Base-by-base conservation (phyloP, 768 basidiomycete species). In the Suillus plorans region DNA sequence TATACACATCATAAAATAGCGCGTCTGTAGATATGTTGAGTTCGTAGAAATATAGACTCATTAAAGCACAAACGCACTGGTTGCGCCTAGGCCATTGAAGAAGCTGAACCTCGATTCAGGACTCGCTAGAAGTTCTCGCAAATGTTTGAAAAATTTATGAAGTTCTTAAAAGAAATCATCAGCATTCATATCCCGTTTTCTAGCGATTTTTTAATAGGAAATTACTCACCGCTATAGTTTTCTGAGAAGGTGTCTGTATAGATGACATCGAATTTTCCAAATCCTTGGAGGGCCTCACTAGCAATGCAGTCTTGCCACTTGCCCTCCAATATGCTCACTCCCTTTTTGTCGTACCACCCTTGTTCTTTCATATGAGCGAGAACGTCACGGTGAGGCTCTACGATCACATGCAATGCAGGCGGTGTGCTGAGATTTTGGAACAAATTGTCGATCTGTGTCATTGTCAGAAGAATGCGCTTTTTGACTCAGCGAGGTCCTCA, bases 11-110 rank as follows among this genome's bases (percentile, higher is more conserved):
- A 74, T 97, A 95, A 72, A 96, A 95, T 9, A 90, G 79, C 0
- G 89, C 82, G 78, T 96, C 95, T 71, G n/a, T 39, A 42, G 28
- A 52, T 66, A 39, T 58, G 41, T 31, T 25, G 8, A 47, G 55
- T 67, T 25, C 20, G 5, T 8, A 22, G 34, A 22, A 31, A 25
- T 7, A 42, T 20, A 47, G 66, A 44, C n/a, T n/a, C n/a, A 62
- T 31, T 20, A 12, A 6, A 41, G 55, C 44, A 58, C 47, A 42
- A 28, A 79, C 89, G 74, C 72, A 91, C 94, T 95, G 9, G 95
- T 98, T 37, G 96, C 97, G 18, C 94, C 97, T 10, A 99, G 84
- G 14, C 97, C 97, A 72, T 99, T 94, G 84, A 99, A 99, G 78
- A 99, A 99, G 66, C 94, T 90, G 73, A 96, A 92, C 18, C 87